These are phyloP conservation scores for Jamesozyma piceae DNA, from an alignment of 805 yeast species.

Conservation along the genomic window DNA sequence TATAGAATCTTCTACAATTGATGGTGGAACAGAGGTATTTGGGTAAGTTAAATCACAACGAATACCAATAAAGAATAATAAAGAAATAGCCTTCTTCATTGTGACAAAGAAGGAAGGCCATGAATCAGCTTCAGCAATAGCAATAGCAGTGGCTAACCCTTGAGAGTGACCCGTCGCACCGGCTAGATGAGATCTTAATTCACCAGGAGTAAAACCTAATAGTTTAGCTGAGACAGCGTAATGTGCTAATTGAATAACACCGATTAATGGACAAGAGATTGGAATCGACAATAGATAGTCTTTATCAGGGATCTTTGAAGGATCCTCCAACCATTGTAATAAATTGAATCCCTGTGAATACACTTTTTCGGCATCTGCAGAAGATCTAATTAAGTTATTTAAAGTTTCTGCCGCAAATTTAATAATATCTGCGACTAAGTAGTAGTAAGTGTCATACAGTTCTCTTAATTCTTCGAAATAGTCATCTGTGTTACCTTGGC, in stretches of 20 bases:
- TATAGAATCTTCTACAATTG: conserved; percentile 82
- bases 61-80: conserved; percentile 87
- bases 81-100: conserved; percentile 68
- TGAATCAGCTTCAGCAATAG: conserved; percentile 69
- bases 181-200: conserved; percentile 54
- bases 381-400: conserved; percentile 55
- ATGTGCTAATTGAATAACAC: conserved; percentile 91
- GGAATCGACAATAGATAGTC: conserved; percentile 87
- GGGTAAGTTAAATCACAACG: conserved; percentile 88
- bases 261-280: conserved; percentile 93
- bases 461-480: conserved; percentile 94
- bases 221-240: conserved; percentile 79
- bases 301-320: conserved; percentile 79
- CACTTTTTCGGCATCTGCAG: conserved; percentile 72
- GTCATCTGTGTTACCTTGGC: conserved; percentile 97
- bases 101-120: conserved; percentile 76
- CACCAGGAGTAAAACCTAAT: conserved; percentile 83
- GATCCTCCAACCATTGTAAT: conserved; percentile 75
- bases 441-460: conserved; percentile 65
- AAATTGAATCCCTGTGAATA: conserved; percentile 91
- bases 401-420: conserved; percentile 59
- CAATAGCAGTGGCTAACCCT: conserved; percentile 88
- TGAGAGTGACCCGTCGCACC: conserved; percentile 88
- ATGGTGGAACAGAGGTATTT: conserved; percentile 87
- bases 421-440: conserved; percentile 64